Base-by-base conservation (phyloP, 2,329 filamentous ascomycete species). In the Sclerotinia subarctica region DNA sequence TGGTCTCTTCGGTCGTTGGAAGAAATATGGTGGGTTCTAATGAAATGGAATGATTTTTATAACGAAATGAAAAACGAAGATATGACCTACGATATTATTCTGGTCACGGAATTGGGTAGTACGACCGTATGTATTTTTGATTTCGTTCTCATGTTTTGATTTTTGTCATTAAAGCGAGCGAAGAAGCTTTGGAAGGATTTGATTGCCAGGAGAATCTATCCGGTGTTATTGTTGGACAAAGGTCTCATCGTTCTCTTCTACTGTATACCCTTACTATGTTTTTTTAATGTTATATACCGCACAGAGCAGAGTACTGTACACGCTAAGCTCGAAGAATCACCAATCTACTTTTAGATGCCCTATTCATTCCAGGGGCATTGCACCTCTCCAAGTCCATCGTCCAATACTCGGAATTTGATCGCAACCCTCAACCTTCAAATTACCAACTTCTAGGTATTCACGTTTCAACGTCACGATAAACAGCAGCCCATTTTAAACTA, bases 1-100 rank as follows among this genome's bases (percentile, higher is more conserved):
- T 26, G 92, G 88, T 35, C 85, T 86, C 35, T 77, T 76, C 60
- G 73, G 76, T 68, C 71, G 75, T 24, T 76, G 71, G 70, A 77
- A 74, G 69, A 77, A 72, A 71, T 72, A 75, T 62, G 71, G 72
- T 47, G 73, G 70, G 46, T 73, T 70, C 32, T 74, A 70, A 69
- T 52, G 67, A 56, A 47, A 52, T 46, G 24, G 35, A 35, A 68
- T 35, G 58, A 63, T 54, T 52, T 52, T 52, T 26, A 44, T 58
- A 51, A 67, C n/a, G 65, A 58, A 65, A 63, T 38, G 58, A 58
- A 60, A 66, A 49, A 69, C 44, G 65, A 67, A 53, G 57, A 67
- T 67, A 60, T 46, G 49, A 66, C 32, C 46, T 51, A 21, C 58
- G 35, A 24, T 62, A n/a, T 51, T 21, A 52, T 51, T 51, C 15